Base-by-base conservation (phyloP, 768 basidiomycete species). In the Termitomyces sp. region DNA sequence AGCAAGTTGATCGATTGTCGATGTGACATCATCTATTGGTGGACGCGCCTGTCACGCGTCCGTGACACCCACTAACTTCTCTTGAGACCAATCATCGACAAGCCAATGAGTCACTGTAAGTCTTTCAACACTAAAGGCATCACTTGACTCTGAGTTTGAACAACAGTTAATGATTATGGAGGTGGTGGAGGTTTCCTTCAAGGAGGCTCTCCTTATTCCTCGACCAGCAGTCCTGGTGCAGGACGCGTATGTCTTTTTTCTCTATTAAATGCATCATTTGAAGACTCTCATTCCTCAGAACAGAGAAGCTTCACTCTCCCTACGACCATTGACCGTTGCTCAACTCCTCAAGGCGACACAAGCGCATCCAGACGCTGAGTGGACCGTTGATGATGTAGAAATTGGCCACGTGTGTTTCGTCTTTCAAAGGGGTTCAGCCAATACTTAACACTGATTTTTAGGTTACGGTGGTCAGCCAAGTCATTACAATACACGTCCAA, bases 341-440 rank as follows among this genome's bases (percentile, higher is more conserved):
- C 94, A 96, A 67, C 77, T 97, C 44, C 67, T 77, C 35, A 80
- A 82, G 62, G 89, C 95, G 2, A 78, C 74, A n/a, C 94, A 95
- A 75, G 79, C 86, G 5, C 92, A 96, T 67, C 78, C 88, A 1
- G 95, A 98, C 62, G 88, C 91, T 2, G 92, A 95, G 57, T 97
- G 93, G 85, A 78, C 78, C 58, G 77, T 98, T 34, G 94, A 94
- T 57, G 89, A 85, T 29, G 72, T 79, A 4, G 90, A 95, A 60
- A 77, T 95, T 57, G 89, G 89, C 47, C 91, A 92, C 70, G 95
- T 92, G 61, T 11, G 61, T 66, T 27, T 7, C 14, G 61, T 3
- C 50, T 27, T 40, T n/a, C 12, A 10, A 29, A 27, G 25, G 50
- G 17, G 17, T 21, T 14, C 9, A 27, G 17, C 25, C 5, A 29